Base-by-base conservation (phyloP, 345 rosid species). In the Luvunga scandens region DNA sequence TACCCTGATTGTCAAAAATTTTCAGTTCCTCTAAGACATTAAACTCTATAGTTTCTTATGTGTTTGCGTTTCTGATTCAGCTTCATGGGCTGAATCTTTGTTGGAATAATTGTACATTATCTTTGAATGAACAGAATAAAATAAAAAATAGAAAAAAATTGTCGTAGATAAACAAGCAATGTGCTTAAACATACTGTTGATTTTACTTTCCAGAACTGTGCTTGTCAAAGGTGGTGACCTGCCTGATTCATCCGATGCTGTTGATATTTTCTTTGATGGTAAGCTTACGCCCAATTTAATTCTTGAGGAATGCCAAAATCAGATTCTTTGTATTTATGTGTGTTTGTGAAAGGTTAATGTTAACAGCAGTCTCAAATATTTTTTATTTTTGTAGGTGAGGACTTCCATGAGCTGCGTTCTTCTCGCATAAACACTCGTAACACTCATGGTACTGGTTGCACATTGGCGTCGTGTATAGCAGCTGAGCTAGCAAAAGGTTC, bases 221-320 rank as follows among this genome's bases (percentile, higher is more conserved):
- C 94, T 94, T 81, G 93, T 96, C 77, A 94, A 96, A 88, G 99
- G 99, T 56, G 98, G 99, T 63, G 94, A 96, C 80, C 97, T 96
- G 56, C 97, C 95, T 38, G 89, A 87, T 69, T 90, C 97, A 71
- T 81, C 67, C 62, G 98, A 96, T 82, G 97, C 98, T n/a, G 71
- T 94, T 77, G 99, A 96, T 83, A 86, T 94, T 81, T 84, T 87
- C 79, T 92, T 87, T 74, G 90, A 96, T 84, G 98, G 98, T 94
- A 86, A 75, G 78, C 59, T 71, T 69, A 39, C 42, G 61, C 55
- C 65, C 50, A 16, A 59, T 25, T 16, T n/a, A 72, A 30, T 27
- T 55, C 53, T 66, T 75, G 39, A 78, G 68, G 9, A 33, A 39
- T 25, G 45, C 48, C 42, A 45, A 21, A 42, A 71, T 45, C 2